Conservation (phyloP, 2,329 filamentous ascomycete species). For the Dactylonectria macrodidyma region DNA sequence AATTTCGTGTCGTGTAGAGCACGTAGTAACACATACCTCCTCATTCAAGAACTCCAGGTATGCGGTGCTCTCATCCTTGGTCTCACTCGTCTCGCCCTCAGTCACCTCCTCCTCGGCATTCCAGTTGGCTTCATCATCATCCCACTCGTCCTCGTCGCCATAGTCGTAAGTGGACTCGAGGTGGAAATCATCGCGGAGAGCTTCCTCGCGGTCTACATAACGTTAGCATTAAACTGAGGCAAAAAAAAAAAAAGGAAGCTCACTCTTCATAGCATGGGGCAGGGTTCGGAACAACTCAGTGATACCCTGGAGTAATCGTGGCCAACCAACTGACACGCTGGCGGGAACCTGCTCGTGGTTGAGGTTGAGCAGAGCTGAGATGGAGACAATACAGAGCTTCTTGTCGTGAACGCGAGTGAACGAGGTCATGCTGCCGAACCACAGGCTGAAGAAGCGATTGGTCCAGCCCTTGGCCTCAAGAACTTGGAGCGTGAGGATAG, state of each 20-base stretch:
- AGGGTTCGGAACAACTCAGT: conserved; percentile 93
- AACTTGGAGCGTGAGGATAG: conserved; percentile 84
- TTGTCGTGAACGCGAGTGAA: conserved; percentile 98
- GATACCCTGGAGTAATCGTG: conserved; percentile 87
- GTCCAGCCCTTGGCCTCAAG: conserved; percentile 96
- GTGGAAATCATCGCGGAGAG: conserved; percentile 88
- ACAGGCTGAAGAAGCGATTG: conserved; percentile 98
- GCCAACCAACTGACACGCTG: conserved; percentile 97
- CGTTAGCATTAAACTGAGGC: conserved; percentile 47
- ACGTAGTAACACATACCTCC: conserved; percentile 70
- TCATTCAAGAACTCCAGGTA: conserved; percentile 97
- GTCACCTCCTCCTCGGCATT: conserved; percentile 80
- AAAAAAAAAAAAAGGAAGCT: conserved; percentile 50
- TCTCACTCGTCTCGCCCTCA: conserved; percentile 75
- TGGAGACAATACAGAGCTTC: conserved; percentile 96
- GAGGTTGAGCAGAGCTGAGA: conserved; percentile 86
- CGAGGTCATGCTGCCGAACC: conserved; percentile 96
- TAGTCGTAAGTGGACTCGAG: conserved; percentile 76
- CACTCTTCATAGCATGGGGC: conserved; percentile 88
- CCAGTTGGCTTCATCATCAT: conserved; percentile 88
- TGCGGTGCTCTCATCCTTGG: conserved; percentile 91
- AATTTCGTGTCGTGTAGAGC: not conserved
- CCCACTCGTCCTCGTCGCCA: conserved; percentile 85
- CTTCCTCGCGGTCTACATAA: conserved; percentile 85
- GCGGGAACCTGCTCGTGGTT: conserved; percentile 85